A percentile compares a stretch with the other conserved stretches of the same genome.
Evolutionary conservation across 441 rosid species (phyloP).

Genomic region (Syzygium syzygioides): DNA sequence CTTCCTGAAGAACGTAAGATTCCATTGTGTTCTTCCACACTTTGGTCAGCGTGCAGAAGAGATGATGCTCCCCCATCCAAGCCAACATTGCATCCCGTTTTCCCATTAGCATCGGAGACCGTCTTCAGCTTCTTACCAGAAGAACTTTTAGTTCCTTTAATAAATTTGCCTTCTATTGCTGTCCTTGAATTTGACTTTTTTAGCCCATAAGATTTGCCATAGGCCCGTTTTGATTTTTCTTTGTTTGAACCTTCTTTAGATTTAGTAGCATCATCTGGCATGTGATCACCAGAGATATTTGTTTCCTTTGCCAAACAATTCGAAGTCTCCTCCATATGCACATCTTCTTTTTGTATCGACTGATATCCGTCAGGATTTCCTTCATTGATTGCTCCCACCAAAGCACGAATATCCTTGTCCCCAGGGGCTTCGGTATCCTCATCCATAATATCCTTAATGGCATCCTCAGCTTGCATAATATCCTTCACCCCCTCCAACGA

Average conservation of each 20-base stretch:
- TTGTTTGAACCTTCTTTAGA: conserved; percentile 11
- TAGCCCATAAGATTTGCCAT: conserved; percentile 7
- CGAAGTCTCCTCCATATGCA: conserved; percentile 1
- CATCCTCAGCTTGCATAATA: conserved; percentile 13
- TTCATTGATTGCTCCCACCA: conserved; percentile 12
- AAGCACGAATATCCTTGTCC: conserved; percentile 27
- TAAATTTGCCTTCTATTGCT: neutral
- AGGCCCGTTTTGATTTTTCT: conserved; percentile 6
- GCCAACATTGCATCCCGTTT: conserved; percentile 2
- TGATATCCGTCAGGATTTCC: conserved; percentile 20
- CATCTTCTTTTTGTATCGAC: conserved; percentile 13
- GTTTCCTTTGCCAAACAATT: conserved; percentile 11
- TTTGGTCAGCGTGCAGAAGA: conserved; percentile 2
- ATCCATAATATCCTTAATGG: conserved; percentile 18
- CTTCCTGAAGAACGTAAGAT: conserved; percentile 10
- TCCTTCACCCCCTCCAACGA: conserved; percentile 13
- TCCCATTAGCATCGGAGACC: conserved; percentile 11
- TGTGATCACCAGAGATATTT: conserved; percentile 1
- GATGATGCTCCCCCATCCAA: neutral
- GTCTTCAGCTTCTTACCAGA: conserved; percentile 20
- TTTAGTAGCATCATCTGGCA: conserved; percentile 9
- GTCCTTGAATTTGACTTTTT: neutral
- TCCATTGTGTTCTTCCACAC: conserved; percentile 16
- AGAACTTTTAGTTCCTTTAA: neutral
- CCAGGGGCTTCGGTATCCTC: conserved; percentile 53